Evolutionary conservation across 2,329 filamentous ascomycete genomes (phyloP), one percentile per base, ranked within the genome.

Genomic region (Cryphonectria parasitica): DNA sequence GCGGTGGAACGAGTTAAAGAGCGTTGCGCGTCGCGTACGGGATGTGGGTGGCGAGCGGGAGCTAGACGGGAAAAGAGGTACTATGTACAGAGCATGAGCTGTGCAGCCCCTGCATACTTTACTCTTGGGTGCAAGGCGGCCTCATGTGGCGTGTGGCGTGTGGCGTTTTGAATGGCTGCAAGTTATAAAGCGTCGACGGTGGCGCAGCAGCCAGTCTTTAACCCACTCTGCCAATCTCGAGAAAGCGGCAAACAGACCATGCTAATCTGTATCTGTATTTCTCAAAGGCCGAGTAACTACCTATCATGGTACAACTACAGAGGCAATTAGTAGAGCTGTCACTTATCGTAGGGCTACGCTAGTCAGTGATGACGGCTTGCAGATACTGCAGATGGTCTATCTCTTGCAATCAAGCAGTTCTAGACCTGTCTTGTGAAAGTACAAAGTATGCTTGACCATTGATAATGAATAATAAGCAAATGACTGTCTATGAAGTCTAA

Each of bases 91-190:
- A n/a, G n/a, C n/a, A n/a, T n/a, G 45, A 49, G 45, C 45, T 49
- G 45, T 49, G 45, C 11, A 11, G 3, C 45, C 19, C 43, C 43
- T 45, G 43, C 17, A 45, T 2, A 15, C 7, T 52, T 25, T 2
- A 15, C 7, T 52, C 7, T 5, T 15, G n/a, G 11, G 4, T 58
- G 54, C 25, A 31, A 7, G 54, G 54, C 54, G 54, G 54, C 54
- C 54, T 58, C 54, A n/a, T 49, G 45, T n/a, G 45, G 45, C 45
- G 45, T 54, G 28, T 58, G 28, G 54, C 54, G 49, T 25, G 49
- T 54, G 54, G 25, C 28, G 17, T n/a, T n/a, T 49, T 58, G 54
- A 19, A 15, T 49, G 45, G 45, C 45, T 49, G 45, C 22, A 3
- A 31, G 13, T 56, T n/a, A 1, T 25, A 25, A 25, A 52, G 5